Conservation (phyloP, 2,329 filamentous ascomycete species). For the Epichloe hybrida region DNA sequence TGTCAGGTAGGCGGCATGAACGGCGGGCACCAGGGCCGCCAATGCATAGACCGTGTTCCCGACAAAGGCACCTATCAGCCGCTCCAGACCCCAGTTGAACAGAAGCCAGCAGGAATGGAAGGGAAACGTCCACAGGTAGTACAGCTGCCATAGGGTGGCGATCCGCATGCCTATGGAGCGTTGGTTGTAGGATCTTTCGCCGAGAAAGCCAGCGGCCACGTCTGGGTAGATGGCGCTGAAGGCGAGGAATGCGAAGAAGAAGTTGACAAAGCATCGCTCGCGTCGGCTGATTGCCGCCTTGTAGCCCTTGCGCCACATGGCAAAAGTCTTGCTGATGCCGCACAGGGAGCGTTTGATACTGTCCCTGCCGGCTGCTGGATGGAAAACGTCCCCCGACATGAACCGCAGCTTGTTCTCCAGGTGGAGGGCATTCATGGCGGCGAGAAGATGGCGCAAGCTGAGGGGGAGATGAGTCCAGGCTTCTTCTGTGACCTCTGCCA, state of each 20-base stretch:
- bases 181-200: constrained; percentile 11
- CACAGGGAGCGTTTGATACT: constrained; percentile 4
- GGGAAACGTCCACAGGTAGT: constrained; percentile 9
- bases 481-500: constrained; percentile 5
- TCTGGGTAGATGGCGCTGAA: constrained; percentile 10
- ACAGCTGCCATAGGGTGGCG: constrained; percentile 9
- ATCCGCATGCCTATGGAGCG: constrained; percentile 10
- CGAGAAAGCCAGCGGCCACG: constrained; percentile 9
- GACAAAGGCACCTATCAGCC: constrained; percentile 9
- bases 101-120: constrained; percentile 9
- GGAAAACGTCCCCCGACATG: constrained; percentile 4
- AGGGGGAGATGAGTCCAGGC: constrained; percentile 5
- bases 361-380: constrained; percentile 5
- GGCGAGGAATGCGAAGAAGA: constrained; percentile 10
- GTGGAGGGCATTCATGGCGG: constrained; percentile 7
- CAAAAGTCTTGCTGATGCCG: constrained; percentile 6
- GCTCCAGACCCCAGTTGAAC: constrained; percentile 12
- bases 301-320: constrained; percentile 10
- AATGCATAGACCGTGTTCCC: constrained; percentile 10
- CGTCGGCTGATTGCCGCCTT: constrained; percentile 5
- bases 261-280: constrained; percentile 7
- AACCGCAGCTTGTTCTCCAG: constrained; percentile 7
- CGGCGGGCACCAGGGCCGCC: constrained; percentile 8
- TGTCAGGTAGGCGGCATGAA: constrained; percentile 6
- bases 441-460: constrained; percentile 4